A percentile compares a stretch with the other conserved stretches of the same genome.
Conservation (phyloP, 2,329 filamentous ascomycete species). For the Botryosphaeria dothidea region DNA sequence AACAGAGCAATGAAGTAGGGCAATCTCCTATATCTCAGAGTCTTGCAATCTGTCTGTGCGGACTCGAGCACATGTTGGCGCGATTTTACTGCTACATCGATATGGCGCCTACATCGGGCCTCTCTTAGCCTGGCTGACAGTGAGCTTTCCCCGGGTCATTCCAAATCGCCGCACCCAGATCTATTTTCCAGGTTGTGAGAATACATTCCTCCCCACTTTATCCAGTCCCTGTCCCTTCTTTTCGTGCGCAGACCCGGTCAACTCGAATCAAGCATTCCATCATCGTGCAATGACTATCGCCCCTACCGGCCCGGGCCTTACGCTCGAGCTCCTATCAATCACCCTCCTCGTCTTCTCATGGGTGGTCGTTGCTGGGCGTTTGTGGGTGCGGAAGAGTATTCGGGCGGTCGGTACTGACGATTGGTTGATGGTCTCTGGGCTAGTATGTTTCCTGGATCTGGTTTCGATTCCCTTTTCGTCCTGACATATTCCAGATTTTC, state of each 20-base stretch:
- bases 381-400: background rate
- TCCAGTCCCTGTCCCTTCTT: background rate
- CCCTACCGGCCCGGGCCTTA: background rate
- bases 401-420: slow-evolving; percentile 2
- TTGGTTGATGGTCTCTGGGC: background rate
- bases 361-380: background rate
- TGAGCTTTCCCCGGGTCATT: background rate
- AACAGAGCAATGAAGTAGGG: too few relatives aligned
- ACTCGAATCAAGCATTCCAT: background rate
- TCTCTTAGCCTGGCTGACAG: too few relatives aligned
- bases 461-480: background rate
- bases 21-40: too few relatives aligned
- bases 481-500: background rate
- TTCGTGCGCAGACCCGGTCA: background rate
- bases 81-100: too few relatives aligned
- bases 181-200: too few relatives aligned
- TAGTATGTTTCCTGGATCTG: background rate
- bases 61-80: too few relatives aligned
- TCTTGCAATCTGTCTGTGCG: too few relatives aligned
- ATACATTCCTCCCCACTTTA: too few relatives aligned
- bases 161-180: background rate
- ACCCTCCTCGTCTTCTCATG: background rate
- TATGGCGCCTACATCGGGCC: too few relatives aligned
- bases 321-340: background rate
- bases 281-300: background rate